A percentile compares a stretch with the other conserved stretches of the same genome.
Conservation (phyloP, 805 yeast species). For the Candida andamanensis region DNA sequence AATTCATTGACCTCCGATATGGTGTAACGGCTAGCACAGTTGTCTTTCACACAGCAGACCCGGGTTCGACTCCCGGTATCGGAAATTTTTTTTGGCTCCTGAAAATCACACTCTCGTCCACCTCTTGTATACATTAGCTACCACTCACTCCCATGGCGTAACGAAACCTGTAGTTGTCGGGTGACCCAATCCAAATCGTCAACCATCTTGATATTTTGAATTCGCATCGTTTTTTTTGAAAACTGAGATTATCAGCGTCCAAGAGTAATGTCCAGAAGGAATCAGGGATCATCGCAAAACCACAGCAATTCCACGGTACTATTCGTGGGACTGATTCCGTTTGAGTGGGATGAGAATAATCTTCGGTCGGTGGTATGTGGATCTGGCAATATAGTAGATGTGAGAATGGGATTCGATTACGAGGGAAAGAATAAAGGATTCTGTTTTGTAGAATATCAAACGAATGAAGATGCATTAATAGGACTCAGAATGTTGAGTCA, state of each 20-base stretch:
- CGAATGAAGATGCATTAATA: slow-evolving; percentile 46
- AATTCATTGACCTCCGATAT: no score
- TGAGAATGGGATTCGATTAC: slow-evolving; percentile 55
- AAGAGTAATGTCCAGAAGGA: no score
- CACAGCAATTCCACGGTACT: slow-evolving; percentile 31
- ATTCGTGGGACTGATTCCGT: slow-evolving; percentile 61
- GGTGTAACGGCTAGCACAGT: slow-evolving; percentile 53
- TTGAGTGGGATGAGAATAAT: slow-evolving; percentile 64
- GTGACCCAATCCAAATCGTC: no score
- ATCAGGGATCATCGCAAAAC: no score
- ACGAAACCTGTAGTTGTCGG: no score
- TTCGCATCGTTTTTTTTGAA: no score
- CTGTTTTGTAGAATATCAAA: slow-evolving; percentile 56
- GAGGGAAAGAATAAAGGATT: slow-evolving; percentile 62
- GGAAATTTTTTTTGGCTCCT: slow-evolving; percentile 41
- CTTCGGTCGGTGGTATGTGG: slow-evolving; percentile 64
- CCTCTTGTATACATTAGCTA: no score
- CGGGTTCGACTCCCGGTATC: slow-evolving; percentile 88
- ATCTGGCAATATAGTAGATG: slow-evolving; percentile 65
- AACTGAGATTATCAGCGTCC: no score
- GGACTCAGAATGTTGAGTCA: slow-evolving; percentile 44
- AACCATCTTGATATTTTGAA: no score
- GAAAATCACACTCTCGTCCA: no score
- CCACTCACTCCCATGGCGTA: no score
- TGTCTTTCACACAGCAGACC: slow-evolving; percentile 52